Evolutionary conservation across 208 protist species (phyloP).

Genomic region (Leptomonas pyrrhocoris): DNA sequence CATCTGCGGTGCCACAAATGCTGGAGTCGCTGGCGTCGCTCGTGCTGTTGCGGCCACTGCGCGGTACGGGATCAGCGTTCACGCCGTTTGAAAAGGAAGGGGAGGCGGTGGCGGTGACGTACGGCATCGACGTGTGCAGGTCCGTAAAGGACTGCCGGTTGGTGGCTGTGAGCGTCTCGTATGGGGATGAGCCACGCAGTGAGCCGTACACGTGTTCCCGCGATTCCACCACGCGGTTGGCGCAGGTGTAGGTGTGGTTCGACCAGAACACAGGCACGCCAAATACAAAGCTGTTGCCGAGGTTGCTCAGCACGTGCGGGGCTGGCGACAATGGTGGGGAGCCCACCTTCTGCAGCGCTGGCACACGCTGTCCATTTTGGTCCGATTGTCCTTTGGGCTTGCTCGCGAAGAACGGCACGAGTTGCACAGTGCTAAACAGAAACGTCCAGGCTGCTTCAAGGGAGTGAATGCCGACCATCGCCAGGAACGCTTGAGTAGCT

Average conservation of each 20-base stretch:
- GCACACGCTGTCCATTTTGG: background rate
- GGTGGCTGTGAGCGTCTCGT: background rate
- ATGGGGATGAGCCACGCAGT: constrained; percentile 23
- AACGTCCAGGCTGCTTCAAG: constrained; percentile 48
- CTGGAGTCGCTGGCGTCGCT: background rate
- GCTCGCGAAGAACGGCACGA: constrained; percentile 42
- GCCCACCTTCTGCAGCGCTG: background rate
- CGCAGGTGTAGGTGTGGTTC: constrained; percentile 14
- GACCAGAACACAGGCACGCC: constrained; percentile 43
- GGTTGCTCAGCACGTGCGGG: background rate
- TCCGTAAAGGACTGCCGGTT: background rate
- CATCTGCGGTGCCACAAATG: constrained; percentile 1
- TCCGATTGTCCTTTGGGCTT: background rate
- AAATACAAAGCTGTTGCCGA: constrained; percentile 29
- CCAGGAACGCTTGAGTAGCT: constrained; percentile 38
- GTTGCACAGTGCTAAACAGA: constrained; percentile 46
- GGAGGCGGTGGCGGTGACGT: too few species aligned
- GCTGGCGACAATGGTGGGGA: constrained; percentile 8
- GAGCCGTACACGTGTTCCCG: constrained; percentile 6
- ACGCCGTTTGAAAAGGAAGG: constrained; percentile 21
- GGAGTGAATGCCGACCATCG: constrained; percentile 44
- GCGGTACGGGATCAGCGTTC: background rate
- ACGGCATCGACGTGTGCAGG: too few species aligned
- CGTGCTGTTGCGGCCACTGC: background rate
- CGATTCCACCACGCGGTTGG: constrained; percentile 1